A percentile compares a stretch with the other conserved stretches of the same genome.
These are phyloP conservation scores for Jamesozyma piceae DNA, from an alignment of 805 yeast genomes.

Conservation along the genomic window DNA sequence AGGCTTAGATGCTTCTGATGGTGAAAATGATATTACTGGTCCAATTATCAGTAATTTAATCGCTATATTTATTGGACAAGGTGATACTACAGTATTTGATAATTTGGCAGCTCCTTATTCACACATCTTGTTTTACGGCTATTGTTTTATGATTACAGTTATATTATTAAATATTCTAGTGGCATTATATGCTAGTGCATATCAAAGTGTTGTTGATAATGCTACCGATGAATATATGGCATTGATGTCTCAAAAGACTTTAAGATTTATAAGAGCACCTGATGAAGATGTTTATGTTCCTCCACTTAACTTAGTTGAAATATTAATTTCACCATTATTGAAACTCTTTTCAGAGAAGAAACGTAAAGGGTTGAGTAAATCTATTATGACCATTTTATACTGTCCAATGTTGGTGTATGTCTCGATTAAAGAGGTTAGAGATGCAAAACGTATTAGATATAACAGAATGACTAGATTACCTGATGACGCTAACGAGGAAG, in stretches of 20 bases:
- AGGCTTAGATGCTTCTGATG: conserved; percentile 83
- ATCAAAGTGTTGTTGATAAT: conserved; percentile 69
- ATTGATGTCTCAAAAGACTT: conserved; percentile 71
- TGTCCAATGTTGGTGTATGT: conserved; percentile 56
- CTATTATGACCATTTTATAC: conserved; percentile 56
- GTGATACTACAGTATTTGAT: conserved; percentile 60
- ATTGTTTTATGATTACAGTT: conserved; percentile 65
- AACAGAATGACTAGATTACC: conserved; percentile 54
- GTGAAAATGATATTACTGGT: conserved; percentile 64
- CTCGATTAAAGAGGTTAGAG: conserved; percentile 53
- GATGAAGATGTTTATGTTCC: conserved; percentile 80
- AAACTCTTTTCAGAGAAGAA: conserved; percentile 29
- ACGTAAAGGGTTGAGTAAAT: conserved; percentile 38
- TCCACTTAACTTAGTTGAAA: conserved; percentile 70
- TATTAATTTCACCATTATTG: conserved; percentile 39
- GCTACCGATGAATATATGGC: conserved; percentile 82
- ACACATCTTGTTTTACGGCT: conserved; percentile 63
- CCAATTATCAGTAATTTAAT: conserved; percentile 55
- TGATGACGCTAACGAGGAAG: conserved; percentile 73
- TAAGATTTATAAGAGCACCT: conserved; percentile 79
- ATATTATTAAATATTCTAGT: conserved; percentile 73
- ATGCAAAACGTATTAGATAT: conserved; percentile 61
- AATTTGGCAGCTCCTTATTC: conserved; percentile 81
- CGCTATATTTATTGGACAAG: conserved; percentile 65
- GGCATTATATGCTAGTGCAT: conserved; percentile 80